Base-by-base conservation (phyloP, 192 early-diverging fungal species). In the Dissophora globulifera region DNA sequence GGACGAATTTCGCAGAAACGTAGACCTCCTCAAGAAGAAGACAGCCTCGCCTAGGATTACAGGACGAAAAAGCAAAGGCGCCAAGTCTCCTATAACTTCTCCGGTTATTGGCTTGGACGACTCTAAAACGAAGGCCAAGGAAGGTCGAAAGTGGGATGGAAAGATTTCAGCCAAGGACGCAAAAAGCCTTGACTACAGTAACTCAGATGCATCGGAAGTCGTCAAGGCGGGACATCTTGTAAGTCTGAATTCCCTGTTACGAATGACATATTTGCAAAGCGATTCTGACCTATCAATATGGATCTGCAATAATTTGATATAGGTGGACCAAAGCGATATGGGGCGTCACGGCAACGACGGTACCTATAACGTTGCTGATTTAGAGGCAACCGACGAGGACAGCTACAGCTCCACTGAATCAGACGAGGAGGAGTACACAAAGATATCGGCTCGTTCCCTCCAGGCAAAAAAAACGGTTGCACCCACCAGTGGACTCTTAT, bases 111-210 rank as follows among this genome's bases (percentile, higher is more conserved):
- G 69, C 38, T 55, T 40, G 9, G 62, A 70, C 32, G 48, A 58
- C 12, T 32, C 41, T 19, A 40, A 52, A 2, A 84, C 78, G 70
- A 83, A 87, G 83, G 27, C 53, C 51, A 66, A 79, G 33, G 72
- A 82, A 20, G 72, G 63, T 13, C 89, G 95, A 22, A 89, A 86
- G 33, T 96, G 94, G 95, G 91, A 92, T 38, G 93, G 85, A 55
- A 80, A 86, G 42, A 78, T 89, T 30, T 75, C 82, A n/a, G 84
- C 80, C 38, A 84, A 83, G 52, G 84, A 86, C 46, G 80, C 83
- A 50, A 82, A 80, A 48, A 75, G 79, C 50, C 50, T 89, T 20
- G 87, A 87, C 58, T 89, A 85, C 49, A 75, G 81, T 45, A 71
- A 71, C 51, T 63, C 63, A 23, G 54, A 67, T 30, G 52, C 53